Evolutionary conservation across 2,329 filamentous ascomycete genomes (phyloP).

Genomic region (Botryosphaeria dothidea): DNA sequence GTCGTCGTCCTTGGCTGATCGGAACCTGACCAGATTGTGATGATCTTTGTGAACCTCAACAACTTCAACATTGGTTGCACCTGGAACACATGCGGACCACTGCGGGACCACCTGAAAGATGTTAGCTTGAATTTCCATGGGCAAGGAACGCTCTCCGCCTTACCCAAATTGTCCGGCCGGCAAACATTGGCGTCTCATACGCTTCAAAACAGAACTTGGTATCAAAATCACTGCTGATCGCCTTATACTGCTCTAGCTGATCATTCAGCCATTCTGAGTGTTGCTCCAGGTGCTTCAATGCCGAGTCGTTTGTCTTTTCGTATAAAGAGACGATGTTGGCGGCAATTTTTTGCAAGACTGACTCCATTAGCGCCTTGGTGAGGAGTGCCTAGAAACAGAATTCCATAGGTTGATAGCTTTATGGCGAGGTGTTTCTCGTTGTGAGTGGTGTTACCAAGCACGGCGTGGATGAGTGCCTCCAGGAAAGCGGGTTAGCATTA

Average conservation of each 20-base stretch:
- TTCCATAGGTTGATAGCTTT: slow-evolving; percentile 39
- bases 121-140: background rate
- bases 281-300: slow-evolving; percentile 35
- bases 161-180: slow-evolving; percentile 32
- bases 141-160: background rate
- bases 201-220: slow-evolving; percentile 37
- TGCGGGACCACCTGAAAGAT: slow-evolving; percentile 33
- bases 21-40: slow-evolving; percentile 37
- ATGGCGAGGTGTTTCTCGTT: slow-evolving; percentile 33
- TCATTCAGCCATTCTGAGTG: slow-evolving; percentile 40
- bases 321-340: slow-evolving; percentile 38
- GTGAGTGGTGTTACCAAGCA: slow-evolving; percentile 28
- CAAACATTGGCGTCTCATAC: slow-evolving; percentile 29
- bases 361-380: slow-evolving; percentile 40
- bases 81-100: slow-evolving; percentile 39
- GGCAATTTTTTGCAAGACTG: slow-evolving; percentile 29
- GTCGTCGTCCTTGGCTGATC: slow-evolving; percentile 25
- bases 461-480: slow-evolving; percentile 41
- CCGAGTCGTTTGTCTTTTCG: slow-evolving; percentile 29
- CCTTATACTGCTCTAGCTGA: slow-evolving; percentile 36
- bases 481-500: background rate
- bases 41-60: slow-evolving; percentile 38
- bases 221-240: slow-evolving; percentile 38
- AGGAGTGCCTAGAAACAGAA: slow-evolving; percentile 44
- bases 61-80: slow-evolving; percentile 33